Base-by-base conservation (phyloP, 2,329 filamentous ascomycete genomes). In the Ceratocystis papillata region DNA sequence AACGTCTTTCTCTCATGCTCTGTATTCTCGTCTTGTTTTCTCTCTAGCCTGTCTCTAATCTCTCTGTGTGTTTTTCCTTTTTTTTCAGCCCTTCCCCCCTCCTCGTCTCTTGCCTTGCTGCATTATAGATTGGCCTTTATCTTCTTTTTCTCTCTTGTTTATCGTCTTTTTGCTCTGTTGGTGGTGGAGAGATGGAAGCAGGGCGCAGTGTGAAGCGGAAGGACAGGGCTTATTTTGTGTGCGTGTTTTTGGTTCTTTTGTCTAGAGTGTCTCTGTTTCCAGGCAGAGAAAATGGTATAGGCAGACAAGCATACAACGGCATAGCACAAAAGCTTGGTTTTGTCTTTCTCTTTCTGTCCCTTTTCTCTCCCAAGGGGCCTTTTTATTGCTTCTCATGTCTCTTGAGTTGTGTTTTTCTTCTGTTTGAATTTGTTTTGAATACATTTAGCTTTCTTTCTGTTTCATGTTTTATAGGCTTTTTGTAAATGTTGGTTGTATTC, bases 371-470 rank as follows among this genome's bases (percentile, higher is more conserved):
- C n/a, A 5, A 5, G 8, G 17, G 5, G 6, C 20, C n/a, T 48
- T 22, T 48, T 22, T 20, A 22, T 48, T 6, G 17, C 46, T 22
- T 22, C 46, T 22, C 46, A 10, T n/a, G 46, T 48, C 46, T 48
- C 20, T n/a, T 61, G 25, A 28, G 63, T 59, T 45, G 46, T 64
- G 41, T 60, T 12, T 48, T 48, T 62, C 55, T 22, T 55, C 50
- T 45, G 45, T 25, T 50, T 28, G 37, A 48, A 44, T 45, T 63
- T 30, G 25, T 62, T 50, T 67, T 61, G 17, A 37, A 61, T 66
- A 45, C 61, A 44, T 63, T 66, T 67, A 28, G 57, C 30, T 53
- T 59, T 64, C 22, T 22, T 61, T 62, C 37, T 50, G 25, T 57
- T 30, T 41, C 15, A 53, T 61, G 41, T 67, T 59, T 25, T 48